These are phyloP conservation scores for Mycena sp. DNA, from an alignment of 1,284 basidiomycete species.

Conservation along the genomic window DNA sequence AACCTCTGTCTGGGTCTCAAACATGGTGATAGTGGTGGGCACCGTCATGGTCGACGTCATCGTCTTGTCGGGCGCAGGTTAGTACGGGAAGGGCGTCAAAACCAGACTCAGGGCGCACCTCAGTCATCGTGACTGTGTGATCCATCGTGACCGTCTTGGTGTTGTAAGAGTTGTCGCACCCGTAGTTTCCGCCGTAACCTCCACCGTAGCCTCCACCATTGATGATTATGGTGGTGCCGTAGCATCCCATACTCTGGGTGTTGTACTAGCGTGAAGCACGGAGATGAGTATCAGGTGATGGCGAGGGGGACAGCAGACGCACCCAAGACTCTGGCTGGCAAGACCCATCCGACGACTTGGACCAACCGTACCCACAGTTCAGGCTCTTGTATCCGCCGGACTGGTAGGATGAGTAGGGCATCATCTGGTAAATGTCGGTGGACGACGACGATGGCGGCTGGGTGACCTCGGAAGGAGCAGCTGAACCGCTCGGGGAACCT, in stretches of 20 bases:
- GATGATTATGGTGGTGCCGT: constrained; percentile 73
- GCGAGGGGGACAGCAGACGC: constrained; percentile 34
- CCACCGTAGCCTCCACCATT: constrained; percentile 35
- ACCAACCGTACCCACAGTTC: constrained; percentile 73
- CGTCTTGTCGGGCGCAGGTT: constrained; percentile 30
- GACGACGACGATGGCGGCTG: constrained; percentile 49
- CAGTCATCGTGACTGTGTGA: constrained; percentile 51
- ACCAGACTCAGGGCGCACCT: constrained; percentile 31
- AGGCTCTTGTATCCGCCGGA: constrained; percentile 69
- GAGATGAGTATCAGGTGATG: neutral
- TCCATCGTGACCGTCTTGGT: constrained; percentile 51
- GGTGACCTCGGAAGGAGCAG: constrained; percentile 49
- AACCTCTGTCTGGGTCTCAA: constrained; percentile 49
- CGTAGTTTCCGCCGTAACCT: constrained; percentile 3
- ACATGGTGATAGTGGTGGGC: constrained; percentile 41
- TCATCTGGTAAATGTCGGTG: constrained; percentile 52
- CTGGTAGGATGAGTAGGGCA: constrained; percentile 68
- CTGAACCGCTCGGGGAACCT: constrained; percentile 30
- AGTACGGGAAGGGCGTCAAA: too few relatives aligned
- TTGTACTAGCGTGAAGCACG: constrained; percentile 44
- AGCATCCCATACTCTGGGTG: constrained; percentile 58
- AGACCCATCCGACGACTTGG: constrained; percentile 61
- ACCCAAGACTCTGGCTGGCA: constrained; percentile 69
- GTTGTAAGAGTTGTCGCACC: constrained; percentile 24
- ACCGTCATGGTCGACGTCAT: constrained; percentile 21